Evolutionary conservation across 768 basidiomycete genomes (phyloP).

Genomic region (Suillus spraguei): DNA sequence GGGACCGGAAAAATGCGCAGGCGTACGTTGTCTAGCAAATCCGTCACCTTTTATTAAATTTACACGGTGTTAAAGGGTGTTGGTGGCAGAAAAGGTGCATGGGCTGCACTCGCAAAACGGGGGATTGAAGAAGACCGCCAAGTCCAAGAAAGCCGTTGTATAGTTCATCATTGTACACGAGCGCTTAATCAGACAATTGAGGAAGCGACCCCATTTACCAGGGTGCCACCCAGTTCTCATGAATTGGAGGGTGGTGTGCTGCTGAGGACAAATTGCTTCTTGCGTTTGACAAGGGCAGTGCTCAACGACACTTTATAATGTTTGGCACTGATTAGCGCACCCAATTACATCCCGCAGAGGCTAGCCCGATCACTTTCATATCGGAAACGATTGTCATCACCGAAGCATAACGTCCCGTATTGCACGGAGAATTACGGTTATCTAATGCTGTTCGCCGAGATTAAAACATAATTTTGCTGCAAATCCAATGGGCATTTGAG

Average conservation of each 20-base stretch:
- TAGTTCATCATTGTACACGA: slow-evolving; percentile 21
- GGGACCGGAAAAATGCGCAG: slow-evolving; percentile 26
- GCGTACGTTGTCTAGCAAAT: slow-evolving; percentile 23
- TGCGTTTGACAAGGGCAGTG: not conserved
- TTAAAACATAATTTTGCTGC: not conserved
- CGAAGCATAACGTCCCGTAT: not conserved
- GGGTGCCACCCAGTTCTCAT: not conserved
- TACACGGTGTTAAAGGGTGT: slow-evolving; percentile 15
- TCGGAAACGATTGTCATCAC: not conserved
- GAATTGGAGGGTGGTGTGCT: not conserved
- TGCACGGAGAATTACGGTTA: not conserved
- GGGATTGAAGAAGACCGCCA: slow-evolving; percentile 21
- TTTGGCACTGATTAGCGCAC: not conserved
- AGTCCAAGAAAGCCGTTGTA: slow-evolving; percentile 25
- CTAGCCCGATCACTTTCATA: not conserved
- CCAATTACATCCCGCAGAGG: not conserved
- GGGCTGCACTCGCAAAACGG: slow-evolving; percentile 19
- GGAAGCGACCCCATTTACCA: not conserved
- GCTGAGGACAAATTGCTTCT: not conserved
- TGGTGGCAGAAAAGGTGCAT: not conserved
- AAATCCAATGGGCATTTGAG: not conserved
- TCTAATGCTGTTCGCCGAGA: slow-evolving; percentile 1
- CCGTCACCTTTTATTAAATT: slow-evolving; percentile 14
- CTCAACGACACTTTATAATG: not conserved
- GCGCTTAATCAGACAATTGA: slow-evolving; percentile 14